Evolutionary conservation across 148 eudicot species (phyloP).

Genomic region (Rhododendron williamsianum): DNA sequence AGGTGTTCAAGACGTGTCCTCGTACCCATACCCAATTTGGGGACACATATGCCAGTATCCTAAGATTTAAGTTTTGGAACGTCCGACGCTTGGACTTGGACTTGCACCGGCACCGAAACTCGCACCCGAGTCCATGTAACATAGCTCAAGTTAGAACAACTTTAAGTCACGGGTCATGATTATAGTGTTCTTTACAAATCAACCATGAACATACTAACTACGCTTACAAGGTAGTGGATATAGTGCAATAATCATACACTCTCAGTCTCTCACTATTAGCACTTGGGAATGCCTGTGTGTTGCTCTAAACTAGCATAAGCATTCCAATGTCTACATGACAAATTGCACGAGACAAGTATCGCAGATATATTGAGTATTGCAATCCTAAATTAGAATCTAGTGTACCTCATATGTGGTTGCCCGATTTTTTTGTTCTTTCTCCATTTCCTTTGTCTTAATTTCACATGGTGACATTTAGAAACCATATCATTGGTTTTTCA

Average conservation of each 20-base stretch:
- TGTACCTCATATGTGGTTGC: neutral
- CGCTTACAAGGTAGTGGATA: neutral
- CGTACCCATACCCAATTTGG: too few species aligned
- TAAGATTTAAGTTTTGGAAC: too few species aligned
- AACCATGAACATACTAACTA: neutral
- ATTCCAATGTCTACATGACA: neutral
- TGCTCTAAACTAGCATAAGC: neutral
- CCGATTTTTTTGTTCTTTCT: neutral
- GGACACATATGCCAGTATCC: too few species aligned
- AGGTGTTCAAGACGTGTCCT: too few species aligned
- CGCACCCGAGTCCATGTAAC: too few species aligned
- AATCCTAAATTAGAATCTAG: neutral
- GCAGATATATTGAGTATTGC: neutral
- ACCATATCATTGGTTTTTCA: neutral
- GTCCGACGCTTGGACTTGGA: too few species aligned
- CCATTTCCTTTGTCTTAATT: neutral
- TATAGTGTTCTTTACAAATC: neutral
- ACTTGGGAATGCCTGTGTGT: neutral
- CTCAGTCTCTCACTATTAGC: too few species aligned
- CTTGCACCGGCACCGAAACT: too few species aligned
- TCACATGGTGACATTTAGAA: neutral
- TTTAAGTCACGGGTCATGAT: neutral
- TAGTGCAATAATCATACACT: neutral
- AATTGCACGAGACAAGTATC: neutral
- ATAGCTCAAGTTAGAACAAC: neutral